Conservation (phyloP, 1,139 yeast genomes). For the Yamadazyma sp. region DNA sequence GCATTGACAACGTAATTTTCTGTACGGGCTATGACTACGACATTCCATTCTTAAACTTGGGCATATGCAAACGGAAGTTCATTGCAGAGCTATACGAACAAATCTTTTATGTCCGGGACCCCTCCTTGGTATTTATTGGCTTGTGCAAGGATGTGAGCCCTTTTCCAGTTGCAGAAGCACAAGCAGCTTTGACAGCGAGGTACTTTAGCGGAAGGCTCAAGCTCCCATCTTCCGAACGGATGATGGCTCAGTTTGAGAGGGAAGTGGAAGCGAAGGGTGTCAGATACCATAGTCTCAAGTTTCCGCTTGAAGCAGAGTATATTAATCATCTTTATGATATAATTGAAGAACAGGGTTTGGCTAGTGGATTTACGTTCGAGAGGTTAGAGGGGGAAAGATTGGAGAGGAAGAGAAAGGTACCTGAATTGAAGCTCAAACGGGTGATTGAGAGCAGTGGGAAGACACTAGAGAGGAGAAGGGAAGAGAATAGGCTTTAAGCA, state of each 20-base stretch:
- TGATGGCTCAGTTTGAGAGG: conserved; percentile 22
- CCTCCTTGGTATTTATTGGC: conserved; percentile 40
- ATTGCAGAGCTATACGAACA: conserved; percentile 37
- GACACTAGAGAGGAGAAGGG: background rate
- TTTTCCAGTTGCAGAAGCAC: conserved; percentile 49
- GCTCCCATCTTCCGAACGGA: conserved; percentile 34
- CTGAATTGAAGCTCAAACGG: conserved; percentile 10
- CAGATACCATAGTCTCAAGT: conserved; percentile 26
- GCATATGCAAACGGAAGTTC: conserved; percentile 20
- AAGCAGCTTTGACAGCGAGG: conserved; percentile 44
- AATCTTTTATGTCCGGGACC: conserved; percentile 45
- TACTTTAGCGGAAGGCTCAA: conserved; percentile 38
- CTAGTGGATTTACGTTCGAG: conserved; percentile 10
- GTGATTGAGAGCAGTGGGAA: conserved; percentile 4
- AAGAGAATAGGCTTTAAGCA: too few species aligned
- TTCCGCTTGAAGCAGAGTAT: conserved; percentile 33
- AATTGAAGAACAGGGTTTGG: conserved; percentile 4
- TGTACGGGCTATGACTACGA: conserved; percentile 52
- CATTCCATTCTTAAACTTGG: conserved; percentile 35
- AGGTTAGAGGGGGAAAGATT: conserved; percentile 13
- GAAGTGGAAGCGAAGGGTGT: conserved; percentile 24
- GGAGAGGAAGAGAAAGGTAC: conserved; percentile 7
- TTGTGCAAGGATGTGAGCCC: conserved; percentile 44
- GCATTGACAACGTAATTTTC: conserved; percentile 40
- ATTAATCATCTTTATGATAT: conserved; percentile 7